phyloP scores from a whole-genome alignment of 1,139 yeast genomes.

The Yamadazyma jaroonii region DNA sequence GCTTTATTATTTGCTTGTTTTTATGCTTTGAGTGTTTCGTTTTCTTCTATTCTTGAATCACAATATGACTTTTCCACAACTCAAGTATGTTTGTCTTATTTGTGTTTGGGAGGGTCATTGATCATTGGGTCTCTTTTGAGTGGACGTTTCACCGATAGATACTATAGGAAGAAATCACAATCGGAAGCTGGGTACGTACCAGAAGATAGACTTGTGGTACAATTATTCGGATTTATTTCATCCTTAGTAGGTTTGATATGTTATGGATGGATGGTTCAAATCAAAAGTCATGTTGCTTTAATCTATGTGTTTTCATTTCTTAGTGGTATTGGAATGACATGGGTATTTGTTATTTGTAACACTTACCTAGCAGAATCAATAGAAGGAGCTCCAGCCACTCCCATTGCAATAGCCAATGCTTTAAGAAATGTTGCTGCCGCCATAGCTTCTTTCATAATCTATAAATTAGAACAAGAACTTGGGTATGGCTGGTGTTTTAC shows the following conservation, averaged over 20 bases:
- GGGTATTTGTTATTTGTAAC: constrained; percentile 58
- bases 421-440: constrained; percentile 59
- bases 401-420: constrained; percentile 55
- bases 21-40: constrained; percentile 53
- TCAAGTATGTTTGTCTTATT: constrained; percentile 44
- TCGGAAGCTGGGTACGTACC: constrained; percentile 32
- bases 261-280: constrained; percentile 54
- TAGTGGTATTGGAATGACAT: constrained; percentile 55
- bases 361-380: constrained; percentile 56
- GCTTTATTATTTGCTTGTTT: constrained; percentile 55
- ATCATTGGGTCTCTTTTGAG: constrained; percentile 49
- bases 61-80: constrained; percentile 36
- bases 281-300: constrained; percentile 38
- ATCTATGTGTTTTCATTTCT: constrained; percentile 45
- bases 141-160: constrained; percentile 48
- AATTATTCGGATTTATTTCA: constrained; percentile 42
- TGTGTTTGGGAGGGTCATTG: constrained; percentile 54
- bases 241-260: constrained; percentile 48
- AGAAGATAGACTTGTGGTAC: constrained; percentile 47
- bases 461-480: constrained; percentile 38
- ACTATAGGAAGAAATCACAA: constrained; percentile 19
- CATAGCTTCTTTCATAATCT: constrained; percentile 48
- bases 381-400: constrained; percentile 51
- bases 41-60: constrained; percentile 37
- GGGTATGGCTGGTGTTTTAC: constrained; percentile 63